phyloP scores from a whole-genome alignment of 108 stramenopile species.

The Cyclotella sp. region DNA sequence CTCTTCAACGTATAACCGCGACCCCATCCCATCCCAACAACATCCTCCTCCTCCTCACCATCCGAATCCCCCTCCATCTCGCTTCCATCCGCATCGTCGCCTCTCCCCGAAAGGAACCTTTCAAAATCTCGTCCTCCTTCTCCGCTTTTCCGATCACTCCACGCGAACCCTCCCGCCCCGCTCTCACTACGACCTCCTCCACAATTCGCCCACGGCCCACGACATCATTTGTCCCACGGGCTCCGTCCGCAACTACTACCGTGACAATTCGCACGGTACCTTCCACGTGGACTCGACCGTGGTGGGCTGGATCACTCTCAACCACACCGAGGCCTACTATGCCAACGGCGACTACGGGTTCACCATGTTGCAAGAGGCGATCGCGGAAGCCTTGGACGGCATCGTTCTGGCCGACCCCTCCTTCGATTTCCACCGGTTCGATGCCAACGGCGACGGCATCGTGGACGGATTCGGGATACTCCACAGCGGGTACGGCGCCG shows the following conservation, averaged over 20 bases:
- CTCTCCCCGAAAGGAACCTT: slow-evolving; percentile 45
- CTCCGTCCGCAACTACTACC: slow-evolving; percentile 36
- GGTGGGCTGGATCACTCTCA: slow-evolving; percentile 52
- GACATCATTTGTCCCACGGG: slow-evolving; percentile 52
- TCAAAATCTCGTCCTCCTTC: slow-evolving; percentile 62
- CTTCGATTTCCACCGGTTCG: slow-evolving; percentile 30
- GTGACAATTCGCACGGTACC: slow-evolving; percentile 39
- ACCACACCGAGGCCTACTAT: slow-evolving; percentile 59
- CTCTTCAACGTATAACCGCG: neutral
- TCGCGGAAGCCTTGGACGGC: slow-evolving; percentile 24
- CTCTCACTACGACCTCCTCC: slow-evolving; percentile 53
- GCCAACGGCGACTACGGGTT: slow-evolving; percentile 53
- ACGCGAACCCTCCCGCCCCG: slow-evolving; percentile 46
- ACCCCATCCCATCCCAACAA: neutral
- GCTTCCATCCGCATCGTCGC: slow-evolving; percentile 13
- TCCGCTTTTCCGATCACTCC: slow-evolving; percentile 53
- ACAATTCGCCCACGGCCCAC: slow-evolving; percentile 38
- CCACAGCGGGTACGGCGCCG: slow-evolving; percentile 80
- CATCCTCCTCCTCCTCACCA: neutral
- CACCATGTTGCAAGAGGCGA: slow-evolving; percentile 38
- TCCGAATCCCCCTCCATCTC: neutral
- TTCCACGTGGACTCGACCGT: slow-evolving; percentile 49
- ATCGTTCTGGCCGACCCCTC: slow-evolving; percentile 4
- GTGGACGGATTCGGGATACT: slow-evolving; percentile 70
- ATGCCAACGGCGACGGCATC: slow-evolving; percentile 34